phyloP scores from a whole-genome alignment of 2,329 filamentous ascomycete species.

The Chrysoporthe deuterocubensis region DNA sequence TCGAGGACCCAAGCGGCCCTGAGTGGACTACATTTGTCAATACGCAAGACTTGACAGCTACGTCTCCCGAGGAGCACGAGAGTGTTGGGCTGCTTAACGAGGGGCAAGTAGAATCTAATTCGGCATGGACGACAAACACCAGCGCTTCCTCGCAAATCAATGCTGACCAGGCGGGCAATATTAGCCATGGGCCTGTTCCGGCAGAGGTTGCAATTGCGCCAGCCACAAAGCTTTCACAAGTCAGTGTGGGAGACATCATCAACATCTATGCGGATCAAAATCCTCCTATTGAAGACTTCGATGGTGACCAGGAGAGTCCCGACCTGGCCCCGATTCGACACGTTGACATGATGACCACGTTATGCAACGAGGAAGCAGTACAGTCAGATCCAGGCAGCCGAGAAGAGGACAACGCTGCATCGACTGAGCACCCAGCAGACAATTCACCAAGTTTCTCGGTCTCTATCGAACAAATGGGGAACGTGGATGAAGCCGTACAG shows the following conservation, averaged over 20 bases:
- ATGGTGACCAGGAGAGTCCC: neutral
- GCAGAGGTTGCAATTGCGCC: neutral
- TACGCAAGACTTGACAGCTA: constrained; percentile 16
- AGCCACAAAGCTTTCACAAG: constrained; percentile 11
- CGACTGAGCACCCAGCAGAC: neutral
- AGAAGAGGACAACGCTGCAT: neutral
- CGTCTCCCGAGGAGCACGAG: neutral
- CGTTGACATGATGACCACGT: neutral
- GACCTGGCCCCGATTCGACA: neutral
- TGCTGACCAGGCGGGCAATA: neutral
- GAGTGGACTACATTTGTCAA: constrained; percentile 20
- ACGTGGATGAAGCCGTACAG: neutral
- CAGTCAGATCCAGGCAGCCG: neutral
- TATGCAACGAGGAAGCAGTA: neutral
- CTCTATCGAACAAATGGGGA: neutral
- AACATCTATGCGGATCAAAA: constrained; percentile 14
- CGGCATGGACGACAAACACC: constrained; percentile 2
- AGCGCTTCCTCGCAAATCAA: neutral
- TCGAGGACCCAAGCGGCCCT: constrained; percentile 9
- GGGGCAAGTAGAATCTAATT: neutral
- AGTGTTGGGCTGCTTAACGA: neutral
- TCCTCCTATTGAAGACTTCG: neutral
- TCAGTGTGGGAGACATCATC: constrained; percentile 20
- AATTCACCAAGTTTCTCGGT: neutral
- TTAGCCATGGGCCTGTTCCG: neutral